These are phyloP conservation scores for Sorghum bicolor DNA, from an alignment of 176 grass and related monocot species.

Conservation along the genomic window DNA sequence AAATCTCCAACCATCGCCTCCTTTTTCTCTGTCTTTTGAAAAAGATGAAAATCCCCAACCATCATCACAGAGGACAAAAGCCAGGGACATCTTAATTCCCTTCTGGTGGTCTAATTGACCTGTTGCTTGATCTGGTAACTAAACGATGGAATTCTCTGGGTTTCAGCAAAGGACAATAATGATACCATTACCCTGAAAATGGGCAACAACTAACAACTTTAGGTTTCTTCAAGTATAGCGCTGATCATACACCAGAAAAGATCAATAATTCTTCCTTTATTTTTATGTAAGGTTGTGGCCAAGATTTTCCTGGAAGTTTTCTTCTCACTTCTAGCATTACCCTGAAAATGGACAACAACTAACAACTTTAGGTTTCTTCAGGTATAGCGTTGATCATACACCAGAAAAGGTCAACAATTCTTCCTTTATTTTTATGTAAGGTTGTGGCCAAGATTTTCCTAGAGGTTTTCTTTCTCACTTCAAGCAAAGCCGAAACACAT, in stretches of 20 bases:
- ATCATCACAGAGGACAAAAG: no score
- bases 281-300: not conserved
- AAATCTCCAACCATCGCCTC: conserved; percentile 12
- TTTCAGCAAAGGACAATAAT: not conserved
- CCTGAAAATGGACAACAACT: not conserved
- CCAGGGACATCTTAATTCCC: no score
- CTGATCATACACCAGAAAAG: not conserved
- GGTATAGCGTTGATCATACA: not conserved
- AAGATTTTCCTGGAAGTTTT: not conserved
- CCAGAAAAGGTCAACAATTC: not conserved
- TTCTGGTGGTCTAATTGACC: not conserved
- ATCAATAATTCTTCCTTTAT: conserved; percentile 4
- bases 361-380: conserved; percentile 9
- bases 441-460: not conserved
- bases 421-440: not conserved
- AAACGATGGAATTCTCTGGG: not conserved
- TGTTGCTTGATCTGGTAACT: not conserved
- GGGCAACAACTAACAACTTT: not conserved
- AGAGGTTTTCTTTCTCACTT: conserved; percentile 1
- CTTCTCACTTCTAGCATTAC: conserved; percentile 7
- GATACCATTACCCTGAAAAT: not conserved
- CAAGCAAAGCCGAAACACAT: not conserved
- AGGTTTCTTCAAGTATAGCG: conserved; percentile 1
- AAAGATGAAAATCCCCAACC: not conserved
- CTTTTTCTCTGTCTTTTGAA: conserved; percentile 1